Base-by-base conservation (phyloP, 257 asterid genomes). In the Thymus mandschuricus region DNA sequence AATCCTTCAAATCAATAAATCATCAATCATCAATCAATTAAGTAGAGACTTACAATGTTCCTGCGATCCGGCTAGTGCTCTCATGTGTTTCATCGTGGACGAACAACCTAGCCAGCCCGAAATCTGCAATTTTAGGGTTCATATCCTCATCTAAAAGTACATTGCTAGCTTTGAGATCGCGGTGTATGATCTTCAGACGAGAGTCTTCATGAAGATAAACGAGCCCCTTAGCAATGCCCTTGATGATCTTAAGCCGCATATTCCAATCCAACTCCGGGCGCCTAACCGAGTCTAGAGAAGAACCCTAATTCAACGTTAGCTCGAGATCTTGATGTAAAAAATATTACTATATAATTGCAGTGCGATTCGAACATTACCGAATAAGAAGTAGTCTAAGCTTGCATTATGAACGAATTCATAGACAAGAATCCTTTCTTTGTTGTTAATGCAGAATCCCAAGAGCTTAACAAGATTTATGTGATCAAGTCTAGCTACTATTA, bases 181-280 rank as follows among this genome's bases (percentile, higher is more conserved):
- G 51, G 10, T 45, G 51, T 45, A 45, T 45, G 4, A 45, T 45
- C 10, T 45, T 45, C n/a, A 45, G 51, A 10, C 15, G 51, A 7
- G 51, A 45, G 51, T 58, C 63, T 30, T 58, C 43, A 27, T 58
- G 63, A 10, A 58, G 43, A 58, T 58, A 58, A 58, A 58, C 38
- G 1, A 58, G 63, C 0, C 63, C 63, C 63, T 58, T 58, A 15
- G 63, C 44, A 6, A 58, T 58, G 43, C 63, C 63, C 9, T 5
- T 30, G 5, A 58, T 58, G 63, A 58, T 58, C 21, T 58, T 58
- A 27, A 2, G 15, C 13, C 63, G 21, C 6, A 12, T 58, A 31
- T 31, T 13, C 63, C 63, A 30, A 15, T 33, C 43, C 44, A 58
- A 0, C n/a, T 3, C 5, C 4, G 3, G 43, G 8, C 63, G 63